A percentile compares a stretch with the other conserved stretches of the same genome.
Conservation (phyloP, 1,139 yeast species). For the Saccharomycopsis hybrid region DNA sequence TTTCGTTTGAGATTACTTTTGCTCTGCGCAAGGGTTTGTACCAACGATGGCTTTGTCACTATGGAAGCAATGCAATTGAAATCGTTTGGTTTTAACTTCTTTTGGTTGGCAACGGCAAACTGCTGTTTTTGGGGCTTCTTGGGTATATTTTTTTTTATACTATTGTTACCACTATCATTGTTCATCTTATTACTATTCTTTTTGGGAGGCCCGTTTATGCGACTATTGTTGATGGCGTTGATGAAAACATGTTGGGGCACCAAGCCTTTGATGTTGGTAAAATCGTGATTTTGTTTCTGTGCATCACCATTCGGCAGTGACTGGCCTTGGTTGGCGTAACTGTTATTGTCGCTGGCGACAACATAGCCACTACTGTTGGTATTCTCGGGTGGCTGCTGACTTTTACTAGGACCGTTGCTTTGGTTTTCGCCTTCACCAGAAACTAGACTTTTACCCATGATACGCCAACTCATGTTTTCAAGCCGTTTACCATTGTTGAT, state of each 20-base stretch:
- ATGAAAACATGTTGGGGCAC: constrained; percentile 12
- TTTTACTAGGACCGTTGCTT: neutral
- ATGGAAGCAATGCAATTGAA: constrained; percentile 17
- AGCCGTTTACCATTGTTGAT: constrained; percentile 20
- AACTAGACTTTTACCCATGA: constrained; percentile 21
- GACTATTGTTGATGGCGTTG: constrained; percentile 1
- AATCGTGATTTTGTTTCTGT: neutral
- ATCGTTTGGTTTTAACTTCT: constrained; percentile 8
- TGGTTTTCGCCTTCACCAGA: neutral
- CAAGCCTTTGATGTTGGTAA: neutral
- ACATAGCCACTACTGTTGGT: too few species aligned
- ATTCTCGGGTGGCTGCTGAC: too few species aligned
- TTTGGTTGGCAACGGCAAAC: neutral
- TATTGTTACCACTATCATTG: too few species aligned
- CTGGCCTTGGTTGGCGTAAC: too few species aligned
- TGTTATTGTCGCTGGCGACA: too few species aligned
- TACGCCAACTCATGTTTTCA: constrained; percentile 21
- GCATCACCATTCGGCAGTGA: too few species aligned
- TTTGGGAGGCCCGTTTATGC: too few species aligned
- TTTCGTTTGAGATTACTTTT: constrained; percentile 1
- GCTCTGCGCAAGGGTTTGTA: constrained; percentile 1
- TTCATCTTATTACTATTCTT: too few species aligned
- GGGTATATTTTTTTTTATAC: neutral
- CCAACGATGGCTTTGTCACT: constrained; percentile 14
- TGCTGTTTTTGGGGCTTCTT: too few species aligned